phyloP scores from a whole-genome alignment of 2,329 filamentous ascomycete species.

The Ciborinia camelliae region DNA sequence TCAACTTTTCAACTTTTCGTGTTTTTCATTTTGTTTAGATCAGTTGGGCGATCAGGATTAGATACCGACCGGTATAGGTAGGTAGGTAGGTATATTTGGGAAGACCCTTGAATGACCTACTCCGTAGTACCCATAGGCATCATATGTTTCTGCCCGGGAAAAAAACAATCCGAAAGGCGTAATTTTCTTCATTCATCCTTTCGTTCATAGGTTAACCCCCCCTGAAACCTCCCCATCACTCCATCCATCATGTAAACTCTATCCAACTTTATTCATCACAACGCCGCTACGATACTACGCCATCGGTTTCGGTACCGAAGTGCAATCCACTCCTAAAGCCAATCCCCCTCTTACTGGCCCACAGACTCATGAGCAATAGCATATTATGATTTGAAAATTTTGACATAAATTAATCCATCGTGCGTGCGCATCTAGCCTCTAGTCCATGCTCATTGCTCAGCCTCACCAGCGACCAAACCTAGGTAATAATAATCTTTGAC shows the following conservation, averaged over 20 bases:
- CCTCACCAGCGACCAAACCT: too few relatives aligned
- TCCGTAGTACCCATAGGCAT: neutral
- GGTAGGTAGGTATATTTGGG: too few relatives aligned
- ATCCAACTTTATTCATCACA: slow-evolving; percentile 5
- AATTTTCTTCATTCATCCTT: neutral
- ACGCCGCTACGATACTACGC: neutral
- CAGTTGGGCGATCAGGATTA: neutral
- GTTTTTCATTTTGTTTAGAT: neutral
- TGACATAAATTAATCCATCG: too few relatives aligned
- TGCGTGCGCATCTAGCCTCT: neutral
- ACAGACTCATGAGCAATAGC: neutral
- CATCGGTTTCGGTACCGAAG: neutral
- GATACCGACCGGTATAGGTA: too few relatives aligned
- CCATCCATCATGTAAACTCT: neutral
- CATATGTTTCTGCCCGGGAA: neutral
- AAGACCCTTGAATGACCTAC: neutral
- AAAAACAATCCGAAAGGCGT: neutral
- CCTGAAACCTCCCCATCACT: neutral
- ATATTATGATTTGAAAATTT: neutral
- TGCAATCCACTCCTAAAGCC: neutral
- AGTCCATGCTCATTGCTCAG: neutral
- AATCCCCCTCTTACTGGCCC: neutral
- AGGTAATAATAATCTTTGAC: slow-evolving; percentile 9
- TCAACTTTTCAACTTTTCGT: too few relatives aligned
- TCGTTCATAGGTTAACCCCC: too few relatives aligned